A percentile compares a stretch with the other conserved stretches of the same genome.
These are phyloP conservation scores for Metschnikowia kunwiensis DNA, from an alignment of 805 yeast genomes.

Conservation along the genomic window DNA sequence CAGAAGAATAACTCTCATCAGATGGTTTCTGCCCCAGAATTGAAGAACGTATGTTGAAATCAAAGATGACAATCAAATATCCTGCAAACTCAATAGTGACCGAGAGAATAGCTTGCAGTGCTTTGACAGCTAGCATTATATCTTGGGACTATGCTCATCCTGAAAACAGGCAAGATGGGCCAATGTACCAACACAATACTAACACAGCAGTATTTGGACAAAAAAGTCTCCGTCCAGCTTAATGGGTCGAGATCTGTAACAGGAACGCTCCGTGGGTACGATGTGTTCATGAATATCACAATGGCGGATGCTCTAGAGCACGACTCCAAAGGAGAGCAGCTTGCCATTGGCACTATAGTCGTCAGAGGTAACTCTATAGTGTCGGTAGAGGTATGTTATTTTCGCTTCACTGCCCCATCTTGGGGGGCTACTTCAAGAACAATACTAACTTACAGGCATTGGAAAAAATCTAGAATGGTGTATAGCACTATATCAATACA, in stretches of 20 bases:
- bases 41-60: constrained; percentile 53
- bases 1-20: background rate
- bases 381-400: constrained; percentile 56
- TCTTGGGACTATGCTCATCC: too few species aligned
- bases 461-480: constrained; percentile 7
- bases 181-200: constrained; percentile 15
- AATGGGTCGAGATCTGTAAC: constrained; percentile 75
- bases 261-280: constrained; percentile 86
- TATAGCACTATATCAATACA: background rate
- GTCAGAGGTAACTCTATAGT: constrained; percentile 78
- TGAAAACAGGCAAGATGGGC: background rate
- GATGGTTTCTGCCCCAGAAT: constrained; percentile 66
- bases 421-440: too few species aligned
- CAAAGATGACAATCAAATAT: too few species aligned
- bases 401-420: too few species aligned
- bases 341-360: constrained; percentile 65
- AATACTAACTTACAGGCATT: constrained; percentile 13
- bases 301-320: constrained; percentile 70
- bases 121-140: too few species aligned
- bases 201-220: constrained; percentile 64
- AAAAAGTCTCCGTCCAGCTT: constrained; percentile 66
- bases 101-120: too few species aligned
- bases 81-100: too few species aligned
- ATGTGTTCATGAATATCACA: constrained; percentile 71
- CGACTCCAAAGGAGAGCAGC: constrained; percentile 45